Base-by-base conservation (phyloP, 768 basidiomycete species). In the Lyophyllum decastes region DNA sequence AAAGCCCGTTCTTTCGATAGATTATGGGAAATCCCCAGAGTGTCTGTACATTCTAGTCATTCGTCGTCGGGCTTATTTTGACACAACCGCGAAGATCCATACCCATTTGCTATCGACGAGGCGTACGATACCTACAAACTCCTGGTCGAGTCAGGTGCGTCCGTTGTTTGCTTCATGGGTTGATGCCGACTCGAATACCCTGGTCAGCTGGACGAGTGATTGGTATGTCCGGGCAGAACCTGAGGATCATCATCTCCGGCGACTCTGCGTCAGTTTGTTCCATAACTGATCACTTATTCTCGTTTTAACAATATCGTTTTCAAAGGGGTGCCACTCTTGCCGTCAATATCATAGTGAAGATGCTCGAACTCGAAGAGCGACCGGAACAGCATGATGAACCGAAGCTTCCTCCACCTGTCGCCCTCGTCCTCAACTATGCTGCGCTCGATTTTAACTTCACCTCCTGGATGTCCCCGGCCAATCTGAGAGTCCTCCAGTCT, bases 371-470 rank as follows among this genome's bases (percentile, higher is more conserved):
- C 58, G 75, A 83, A 60, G 68, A 73, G 50, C 71, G 62, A 47
- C 68, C 72, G 12, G 59, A 62, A 41, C 62, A 66, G 65, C 69
- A 65, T 60, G 74, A 71, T 16, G 76, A 70, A 52, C 56, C 67
- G 35, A 60, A 70, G 21, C 77, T 96, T 30, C 90, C 88, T 1
- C 78, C 83, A 17, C 97, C 97, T 1, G 74, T 89, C 38, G 90
- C 91, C 1, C 78, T 98, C 57, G 87, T 97, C 26, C 83, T 96
- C 53, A 93, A 86, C 63, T 99, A 98, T 72, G 85, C 95, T 0
- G 91, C 90, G 24, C 82, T 98, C 45, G 95, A 98, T 71, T 98
- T 99, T 77, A 98, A 98, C 71, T 98, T 96, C 67, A 94, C 94
- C 0, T 96, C 95, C 21, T 98, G 96, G 96, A 94, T 95, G 93